phyloP scores from a whole-genome alignment of 2,329 filamentous ascomycete species.

The Clarireedia paspali region DNA sequence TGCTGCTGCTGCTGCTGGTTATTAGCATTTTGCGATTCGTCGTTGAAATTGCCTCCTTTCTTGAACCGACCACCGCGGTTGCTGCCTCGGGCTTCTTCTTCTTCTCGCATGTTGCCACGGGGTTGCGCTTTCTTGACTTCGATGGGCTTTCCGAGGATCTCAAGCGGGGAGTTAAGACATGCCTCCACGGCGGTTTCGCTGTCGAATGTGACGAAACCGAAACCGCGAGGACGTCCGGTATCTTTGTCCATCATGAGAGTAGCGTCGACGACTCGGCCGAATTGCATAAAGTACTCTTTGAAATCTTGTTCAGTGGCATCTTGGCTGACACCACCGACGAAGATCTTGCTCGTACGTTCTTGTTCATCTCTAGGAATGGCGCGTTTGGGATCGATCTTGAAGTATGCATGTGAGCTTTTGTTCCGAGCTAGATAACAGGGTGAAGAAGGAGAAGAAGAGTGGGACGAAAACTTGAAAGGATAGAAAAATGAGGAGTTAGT shows the following conservation, averaged over 20 bases:
- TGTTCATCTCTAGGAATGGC: constrained; percentile 97
- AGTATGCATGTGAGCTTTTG: constrained; percentile 17
- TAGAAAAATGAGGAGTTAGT: constrained; percentile 10
- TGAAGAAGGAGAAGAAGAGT: background rate
- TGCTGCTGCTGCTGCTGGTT: constrained; percentile 23
- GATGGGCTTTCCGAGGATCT: constrained; percentile 92
- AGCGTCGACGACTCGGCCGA: constrained; percentile 91
- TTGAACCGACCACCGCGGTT: constrained; percentile 48
- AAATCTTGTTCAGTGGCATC: constrained; percentile 96
- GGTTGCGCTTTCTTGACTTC: constrained; percentile 98
- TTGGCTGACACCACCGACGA: constrained; percentile 94
- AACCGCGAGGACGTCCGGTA: constrained; percentile 90
- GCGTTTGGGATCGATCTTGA: constrained; percentile 86
- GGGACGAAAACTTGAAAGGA: constrained; percentile 17
- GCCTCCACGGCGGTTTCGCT: constrained; percentile 91
- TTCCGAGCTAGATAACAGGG: constrained; percentile 26
- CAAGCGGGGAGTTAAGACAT: constrained; percentile 74
- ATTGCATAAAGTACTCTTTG: constrained; percentile 92
- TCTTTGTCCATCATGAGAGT: constrained; percentile 99
- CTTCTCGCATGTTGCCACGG: constrained; percentile 85
- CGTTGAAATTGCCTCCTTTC: constrained; percentile 37
- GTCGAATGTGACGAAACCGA: constrained; percentile 98
- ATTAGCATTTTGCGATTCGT: constrained; percentile 38
- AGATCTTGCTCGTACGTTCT: constrained; percentile 97
- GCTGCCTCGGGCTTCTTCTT: constrained; percentile 59